phyloP scores from a whole-genome alignment of 805 yeast genomes.

The Wickerhamiella siamensis region DNA sequence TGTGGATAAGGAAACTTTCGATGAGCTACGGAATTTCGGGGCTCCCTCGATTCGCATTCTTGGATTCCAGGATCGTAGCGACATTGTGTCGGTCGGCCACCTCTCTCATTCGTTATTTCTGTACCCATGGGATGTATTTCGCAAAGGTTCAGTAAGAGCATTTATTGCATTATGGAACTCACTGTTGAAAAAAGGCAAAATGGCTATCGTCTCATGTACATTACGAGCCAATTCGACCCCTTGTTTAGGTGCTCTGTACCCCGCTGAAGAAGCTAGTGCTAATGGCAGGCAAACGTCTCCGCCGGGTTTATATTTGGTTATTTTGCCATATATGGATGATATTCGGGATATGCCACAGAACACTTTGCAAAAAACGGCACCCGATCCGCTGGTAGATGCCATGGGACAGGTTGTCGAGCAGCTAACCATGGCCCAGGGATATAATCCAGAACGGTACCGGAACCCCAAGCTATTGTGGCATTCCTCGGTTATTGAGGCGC shows the following conservation, averaged over 20 bases:
- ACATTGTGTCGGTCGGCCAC: slow-evolving; percentile 35
- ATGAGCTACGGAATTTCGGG: neutral
- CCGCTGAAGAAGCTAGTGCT: slow-evolving; percentile 24
- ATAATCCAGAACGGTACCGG: slow-evolving; percentile 37
- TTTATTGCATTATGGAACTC: slow-evolving; percentile 54
- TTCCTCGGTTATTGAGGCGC: slow-evolving; percentile 47
- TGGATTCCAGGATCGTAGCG: slow-evolving; percentile 39
- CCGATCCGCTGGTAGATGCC: slow-evolving; percentile 15
- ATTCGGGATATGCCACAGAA: slow-evolving; percentile 47
- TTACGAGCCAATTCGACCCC: slow-evolving; percentile 42
- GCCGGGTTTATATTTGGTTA: slow-evolving; percentile 58
- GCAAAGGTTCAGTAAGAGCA: slow-evolving; percentile 49
- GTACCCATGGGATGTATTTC: slow-evolving; percentile 49
- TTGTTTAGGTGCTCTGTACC: slow-evolving; percentile 45
- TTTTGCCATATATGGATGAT: slow-evolving; percentile 64
- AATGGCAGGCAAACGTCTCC: slow-evolving; percentile 5
- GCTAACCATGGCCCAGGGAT: slow-evolving; percentile 34
- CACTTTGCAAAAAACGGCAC: slow-evolving; percentile 1
- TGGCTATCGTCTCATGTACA: slow-evolving; percentile 65
- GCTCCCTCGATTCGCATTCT: slow-evolving; percentile 45
- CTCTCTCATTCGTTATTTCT: slow-evolving; percentile 45
- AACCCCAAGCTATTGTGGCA: slow-evolving; percentile 31
- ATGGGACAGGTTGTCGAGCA: slow-evolving; percentile 26
- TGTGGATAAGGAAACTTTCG: slow-evolving; percentile 2
- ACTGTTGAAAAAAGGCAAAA: slow-evolving; percentile 36